Conservation (phyloP, 78 protist genomes). For the Emiliania huxleyi region DNA sequence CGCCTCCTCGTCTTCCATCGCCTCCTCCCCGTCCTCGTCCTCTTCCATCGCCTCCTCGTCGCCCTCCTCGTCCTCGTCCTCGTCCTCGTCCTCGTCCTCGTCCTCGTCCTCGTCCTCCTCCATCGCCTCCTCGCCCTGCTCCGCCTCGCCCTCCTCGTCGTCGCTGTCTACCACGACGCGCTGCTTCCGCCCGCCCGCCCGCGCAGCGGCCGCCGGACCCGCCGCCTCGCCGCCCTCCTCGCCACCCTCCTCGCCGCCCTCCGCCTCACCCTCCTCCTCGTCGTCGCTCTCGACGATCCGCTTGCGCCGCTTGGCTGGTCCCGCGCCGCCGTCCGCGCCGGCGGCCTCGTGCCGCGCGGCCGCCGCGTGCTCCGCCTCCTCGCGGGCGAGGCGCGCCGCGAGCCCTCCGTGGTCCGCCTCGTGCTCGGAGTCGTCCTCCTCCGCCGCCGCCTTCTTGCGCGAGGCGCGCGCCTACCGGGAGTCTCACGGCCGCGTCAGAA, state of each 20-base stretch:
- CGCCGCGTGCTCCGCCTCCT: neutral
- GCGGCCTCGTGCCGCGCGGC: neutral
- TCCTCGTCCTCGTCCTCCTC: neutral
- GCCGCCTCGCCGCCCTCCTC: neutral
- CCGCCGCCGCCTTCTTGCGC: neutral
- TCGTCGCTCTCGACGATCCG: neutral
- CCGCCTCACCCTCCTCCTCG: neutral
- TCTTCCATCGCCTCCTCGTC: neutral
- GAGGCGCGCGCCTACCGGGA: too few species aligned
- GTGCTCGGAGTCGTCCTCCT: neutral
- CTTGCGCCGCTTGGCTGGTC: neutral
- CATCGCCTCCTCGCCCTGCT: too few species aligned
- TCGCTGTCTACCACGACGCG: neutral
- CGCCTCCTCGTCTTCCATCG: too few species aligned
- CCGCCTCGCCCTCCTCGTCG: neutral
- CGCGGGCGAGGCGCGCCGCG: neutral
- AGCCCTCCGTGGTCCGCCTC: neutral
- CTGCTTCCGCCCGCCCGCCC: too few species aligned
- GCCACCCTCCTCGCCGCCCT: neutral
- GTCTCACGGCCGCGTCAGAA: too few species aligned
- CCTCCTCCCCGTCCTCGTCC: neutral
- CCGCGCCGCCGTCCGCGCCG: neutral
- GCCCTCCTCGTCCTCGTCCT: neutral
- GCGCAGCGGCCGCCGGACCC: neutral
- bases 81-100: neutral